phyloP scores from a whole-genome alignment of 192 early-diverging fungal species.

The Endogone sp. region DNA sequence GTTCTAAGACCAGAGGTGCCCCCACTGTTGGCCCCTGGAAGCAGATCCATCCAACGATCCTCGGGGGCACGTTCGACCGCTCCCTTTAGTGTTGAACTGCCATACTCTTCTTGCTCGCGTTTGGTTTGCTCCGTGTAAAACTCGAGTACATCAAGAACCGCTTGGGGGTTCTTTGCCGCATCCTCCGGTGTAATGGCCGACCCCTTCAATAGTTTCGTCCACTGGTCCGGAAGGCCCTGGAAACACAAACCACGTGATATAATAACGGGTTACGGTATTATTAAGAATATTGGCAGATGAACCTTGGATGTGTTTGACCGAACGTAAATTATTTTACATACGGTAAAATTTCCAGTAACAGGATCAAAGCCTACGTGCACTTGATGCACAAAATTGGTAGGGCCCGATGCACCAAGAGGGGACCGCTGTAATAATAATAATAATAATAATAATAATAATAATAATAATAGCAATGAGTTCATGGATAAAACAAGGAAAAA shows the following conservation, averaged over 20 bases:
- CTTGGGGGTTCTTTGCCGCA: slow-evolving; percentile 96
- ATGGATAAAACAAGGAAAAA: no score
- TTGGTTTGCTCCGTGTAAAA: slow-evolving; percentile 92
- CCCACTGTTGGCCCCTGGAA: slow-evolving; percentile 39
- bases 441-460: no score
- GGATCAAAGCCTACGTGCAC: slow-evolving; percentile 74
- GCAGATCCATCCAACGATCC: slow-evolving; percentile 57
- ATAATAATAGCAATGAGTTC: no score
- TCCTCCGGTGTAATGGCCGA: slow-evolving; percentile 97
- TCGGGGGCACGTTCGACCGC: slow-evolving; percentile 31
- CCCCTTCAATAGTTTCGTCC: slow-evolving; percentile 89
- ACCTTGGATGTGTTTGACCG: not conserved
- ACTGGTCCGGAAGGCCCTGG: slow-evolving; percentile 91
- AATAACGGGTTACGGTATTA: no score
- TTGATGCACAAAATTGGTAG: slow-evolving; percentile 85
- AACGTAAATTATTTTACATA: slow-evolving; percentile 21
- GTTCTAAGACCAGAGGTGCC: slow-evolving; percentile 5
- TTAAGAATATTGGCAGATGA: not conserved
- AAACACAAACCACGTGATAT: not conserved
- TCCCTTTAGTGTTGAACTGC: slow-evolving; percentile 30
- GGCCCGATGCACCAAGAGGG: slow-evolving; percentile 74
- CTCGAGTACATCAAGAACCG: slow-evolving; percentile 94
- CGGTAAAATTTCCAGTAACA: slow-evolving; percentile 53
- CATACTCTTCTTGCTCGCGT: slow-evolving; percentile 50
- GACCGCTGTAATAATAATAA: slow-evolving; percentile 56